Percentiles rank a stretch among this genome's conserved stretches.
phyloP scores from a whole-genome alignment of 306 rosid species.

The Cucurbita pepo region DNA sequence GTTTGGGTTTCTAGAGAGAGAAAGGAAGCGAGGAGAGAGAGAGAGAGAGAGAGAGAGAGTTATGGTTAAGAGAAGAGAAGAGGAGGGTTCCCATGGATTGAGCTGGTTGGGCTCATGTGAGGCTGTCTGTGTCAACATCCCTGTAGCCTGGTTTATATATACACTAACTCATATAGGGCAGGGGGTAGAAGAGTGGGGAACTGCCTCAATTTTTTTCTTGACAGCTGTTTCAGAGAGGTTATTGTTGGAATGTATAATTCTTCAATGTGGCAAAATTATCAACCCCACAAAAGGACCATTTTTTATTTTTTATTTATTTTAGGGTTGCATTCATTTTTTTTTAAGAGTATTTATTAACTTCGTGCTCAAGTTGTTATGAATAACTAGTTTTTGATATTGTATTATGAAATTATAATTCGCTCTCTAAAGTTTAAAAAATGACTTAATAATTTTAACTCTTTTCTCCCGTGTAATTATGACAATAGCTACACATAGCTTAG shows the following conservation, averaged over 20 bases:
- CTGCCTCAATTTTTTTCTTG: too few relatives aligned
- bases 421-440: too few relatives aligned
- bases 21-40: not conserved
- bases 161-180: not conserved
- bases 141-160: slow-evolving; percentile 12
- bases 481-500: not conserved
- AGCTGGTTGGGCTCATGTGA: slow-evolving; percentile 42
- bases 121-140: slow-evolving; percentile 28
- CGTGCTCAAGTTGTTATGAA: not conserved
- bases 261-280: slow-evolving; percentile 13
- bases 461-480: not conserved
- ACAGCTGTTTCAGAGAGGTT: slow-evolving; percentile 31
- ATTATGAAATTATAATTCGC: too few relatives aligned
- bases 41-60: not conserved
- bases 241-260: slow-evolving; percentile 15
- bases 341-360: too few relatives aligned
- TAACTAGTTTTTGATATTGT: not conserved
- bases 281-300: slow-evolving; percentile 23
- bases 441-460: too few relatives aligned
- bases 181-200: not conserved
- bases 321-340: too few relatives aligned
- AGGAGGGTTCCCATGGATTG: slow-evolving; percentile 33
- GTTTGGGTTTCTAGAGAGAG: not conserved
- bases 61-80: not conserved
- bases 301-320: not conserved